Evolutionary conservation across 2,329 filamentous ascomycete genomes (phyloP).

Genomic region (Nothophoma quercina): DNA sequence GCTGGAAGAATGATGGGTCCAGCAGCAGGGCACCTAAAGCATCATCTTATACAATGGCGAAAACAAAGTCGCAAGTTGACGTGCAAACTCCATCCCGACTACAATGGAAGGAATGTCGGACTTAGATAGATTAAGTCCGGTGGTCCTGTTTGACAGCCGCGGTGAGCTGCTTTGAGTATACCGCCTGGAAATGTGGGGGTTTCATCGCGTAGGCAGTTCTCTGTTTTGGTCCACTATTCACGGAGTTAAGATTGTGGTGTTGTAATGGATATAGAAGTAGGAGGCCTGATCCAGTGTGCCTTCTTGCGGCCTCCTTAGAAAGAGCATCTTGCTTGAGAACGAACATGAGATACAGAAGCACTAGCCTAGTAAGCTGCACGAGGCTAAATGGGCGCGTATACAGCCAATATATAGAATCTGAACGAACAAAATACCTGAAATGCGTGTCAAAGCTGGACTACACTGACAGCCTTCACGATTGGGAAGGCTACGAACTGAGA

Average conservation of each 20-base stretch:
- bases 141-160: not conserved
- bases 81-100: too few species aligned
- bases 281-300: not conserved
- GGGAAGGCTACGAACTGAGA: too few species aligned
- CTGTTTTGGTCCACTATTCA: not conserved
- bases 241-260: slow-evolving; percentile 1
- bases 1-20: not conserved
- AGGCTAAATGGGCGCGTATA: too few species aligned
- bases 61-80: not conserved
- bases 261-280: not conserved
- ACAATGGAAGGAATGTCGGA: not conserved
- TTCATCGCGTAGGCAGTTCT: not conserved
- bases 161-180: slow-evolving; percentile 7
- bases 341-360: not conserved
- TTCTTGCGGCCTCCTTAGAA: not conserved
- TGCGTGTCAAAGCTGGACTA: too few species aligned
- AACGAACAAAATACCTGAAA: too few species aligned
- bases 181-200: not conserved
- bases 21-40: not conserved
- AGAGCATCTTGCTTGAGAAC: not conserved
- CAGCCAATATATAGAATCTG: too few species aligned
- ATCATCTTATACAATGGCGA: not conserved
- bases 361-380: too few species aligned
- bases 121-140: slow-evolving; percentile 5
- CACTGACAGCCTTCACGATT: too few species aligned